phyloP scores from a whole-genome alignment of 2,329 filamentous ascomycete species.

The Mycosphaerella sp. region DNA sequence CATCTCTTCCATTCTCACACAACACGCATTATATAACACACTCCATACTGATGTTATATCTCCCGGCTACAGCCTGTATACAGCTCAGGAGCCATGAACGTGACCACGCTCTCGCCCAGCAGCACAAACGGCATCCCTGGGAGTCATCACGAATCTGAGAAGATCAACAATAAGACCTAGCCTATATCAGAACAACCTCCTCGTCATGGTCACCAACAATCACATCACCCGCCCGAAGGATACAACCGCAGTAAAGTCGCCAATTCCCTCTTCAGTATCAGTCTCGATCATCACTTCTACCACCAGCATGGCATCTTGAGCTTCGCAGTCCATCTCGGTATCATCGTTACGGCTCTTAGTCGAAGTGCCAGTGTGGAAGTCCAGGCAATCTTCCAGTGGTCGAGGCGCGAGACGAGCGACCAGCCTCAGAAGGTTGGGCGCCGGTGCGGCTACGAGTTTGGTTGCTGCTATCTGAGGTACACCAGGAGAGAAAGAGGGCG shows the following conservation, averaged over 20 bases:
- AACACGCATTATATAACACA: too few species aligned
- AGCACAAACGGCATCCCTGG: conserved; percentile 28
- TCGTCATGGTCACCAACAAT: conserved; percentile 23
- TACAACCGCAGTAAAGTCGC: conserved; percentile 37
- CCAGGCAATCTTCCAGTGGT: neutral
- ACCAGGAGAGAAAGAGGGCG: neutral
- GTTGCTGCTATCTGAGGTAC: neutral
- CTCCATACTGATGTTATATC: too few species aligned
- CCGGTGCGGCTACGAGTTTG: conserved; percentile 4
- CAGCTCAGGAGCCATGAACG: too few species aligned
- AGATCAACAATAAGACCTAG: conserved; percentile 32
- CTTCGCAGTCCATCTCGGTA: neutral
- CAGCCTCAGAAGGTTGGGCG: conserved; percentile 2
- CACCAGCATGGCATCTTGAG: conserved; percentile 5
- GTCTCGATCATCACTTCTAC: conserved; percentile 27
- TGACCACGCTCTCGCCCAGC: too few species aligned
- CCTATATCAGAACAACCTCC: conserved; percentile 32
- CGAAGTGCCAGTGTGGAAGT: neutral
- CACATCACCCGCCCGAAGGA: conserved; percentile 32
- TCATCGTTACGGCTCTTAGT: neutral
- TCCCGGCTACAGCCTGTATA: too few species aligned
- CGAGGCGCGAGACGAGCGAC: conserved; percentile 6
- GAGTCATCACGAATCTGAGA: conserved; percentile 36
- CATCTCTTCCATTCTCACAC: too few species aligned
- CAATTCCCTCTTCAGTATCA: conserved; percentile 34